Conservation (phyloP, 371 early-diverging fungal species). For the Quaeritorhiza haematococci region DNA sequence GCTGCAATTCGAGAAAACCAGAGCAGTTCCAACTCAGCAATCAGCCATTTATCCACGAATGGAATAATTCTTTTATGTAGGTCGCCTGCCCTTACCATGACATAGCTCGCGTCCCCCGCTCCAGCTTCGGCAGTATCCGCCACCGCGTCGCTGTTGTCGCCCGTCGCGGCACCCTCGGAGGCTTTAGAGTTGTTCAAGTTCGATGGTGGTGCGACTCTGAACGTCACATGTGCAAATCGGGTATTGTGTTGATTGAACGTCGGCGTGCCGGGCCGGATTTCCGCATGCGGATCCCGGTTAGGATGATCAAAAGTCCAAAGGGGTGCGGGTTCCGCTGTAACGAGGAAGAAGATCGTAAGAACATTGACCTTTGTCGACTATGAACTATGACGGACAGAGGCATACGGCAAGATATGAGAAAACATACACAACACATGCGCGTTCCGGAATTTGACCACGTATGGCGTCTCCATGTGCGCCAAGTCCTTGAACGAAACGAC, state of each 20-base stretch:
- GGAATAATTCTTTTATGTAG: not conserved
- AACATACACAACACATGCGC: conserved; percentile 51
- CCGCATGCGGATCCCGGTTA: conserved; percentile 26
- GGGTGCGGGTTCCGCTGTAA: conserved; percentile 49
- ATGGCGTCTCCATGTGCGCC: conserved; percentile 76
- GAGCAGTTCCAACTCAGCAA: not conserved
- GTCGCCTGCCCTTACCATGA: not conserved
- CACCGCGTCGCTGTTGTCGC: too few relatives aligned
- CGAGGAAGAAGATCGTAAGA: not conserved
- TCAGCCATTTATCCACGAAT: not conserved
- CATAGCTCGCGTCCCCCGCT: too few relatives aligned
- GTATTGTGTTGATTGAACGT: conserved; percentile 69
- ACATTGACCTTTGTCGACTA: too few relatives aligned
- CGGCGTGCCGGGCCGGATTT: conserved; percentile 14
- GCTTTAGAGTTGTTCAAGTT: too few relatives aligned
- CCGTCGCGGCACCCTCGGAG: too few relatives aligned
- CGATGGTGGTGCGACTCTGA: conserved; percentile 45
- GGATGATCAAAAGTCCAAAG: conserved; percentile 86
- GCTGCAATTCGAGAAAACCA: conserved; percentile 25
- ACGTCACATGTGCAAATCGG: conserved; percentile 51
- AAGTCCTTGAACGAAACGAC: conserved; percentile 62
- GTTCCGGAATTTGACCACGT: conserved; percentile 86
- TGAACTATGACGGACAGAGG: not conserved
- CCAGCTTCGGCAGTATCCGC: too few relatives aligned
- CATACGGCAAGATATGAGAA: not conserved